phyloP scores from a whole-genome alignment of 2,329 filamentous ascomycete species.

The Aspergillus sp. region DNA sequence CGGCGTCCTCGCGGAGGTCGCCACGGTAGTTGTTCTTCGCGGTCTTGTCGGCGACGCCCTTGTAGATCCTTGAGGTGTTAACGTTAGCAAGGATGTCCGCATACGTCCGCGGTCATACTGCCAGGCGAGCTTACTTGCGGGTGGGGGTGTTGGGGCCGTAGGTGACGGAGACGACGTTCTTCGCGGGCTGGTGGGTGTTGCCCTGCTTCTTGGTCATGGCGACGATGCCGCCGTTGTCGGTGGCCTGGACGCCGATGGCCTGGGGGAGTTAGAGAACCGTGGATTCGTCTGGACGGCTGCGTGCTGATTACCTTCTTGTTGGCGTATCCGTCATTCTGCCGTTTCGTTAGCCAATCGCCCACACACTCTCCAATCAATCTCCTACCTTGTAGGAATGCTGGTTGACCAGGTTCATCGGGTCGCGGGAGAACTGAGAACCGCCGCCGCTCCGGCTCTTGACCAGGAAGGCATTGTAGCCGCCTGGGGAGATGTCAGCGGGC shows the following conservation, averaged over 20 bases:
- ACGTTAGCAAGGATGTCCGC: slow-evolving; percentile 11
- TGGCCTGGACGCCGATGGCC: slow-evolving; percentile 72
- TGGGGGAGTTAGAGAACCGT: slow-evolving; percentile 26
- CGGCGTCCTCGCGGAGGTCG: slow-evolving; percentile 67
- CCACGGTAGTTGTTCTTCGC: slow-evolving; percentile 78
- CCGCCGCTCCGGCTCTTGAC: slow-evolving; percentile 77
- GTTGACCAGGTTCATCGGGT: slow-evolving; percentile 90
- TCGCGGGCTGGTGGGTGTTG: slow-evolving; percentile 62
- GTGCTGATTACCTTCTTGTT: slow-evolving; percentile 68
- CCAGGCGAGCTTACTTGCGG: slow-evolving; percentile 59
- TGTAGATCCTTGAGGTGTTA: slow-evolving; percentile 61
- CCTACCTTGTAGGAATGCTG: slow-evolving; percentile 78
- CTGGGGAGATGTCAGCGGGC: no score
- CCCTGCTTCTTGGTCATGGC: slow-evolving; percentile 77
- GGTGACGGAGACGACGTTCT: slow-evolving; percentile 54
- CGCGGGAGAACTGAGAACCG: slow-evolving; percentile 82
- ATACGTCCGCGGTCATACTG: not conserved
- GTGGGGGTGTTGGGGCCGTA: slow-evolving; percentile 64
- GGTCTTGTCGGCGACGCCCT: slow-evolving; percentile 69
- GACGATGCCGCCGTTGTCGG: slow-evolving; percentile 68
- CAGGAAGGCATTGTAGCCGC: slow-evolving; percentile 80
- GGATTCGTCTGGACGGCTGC: not conserved
- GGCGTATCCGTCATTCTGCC: slow-evolving; percentile 79
- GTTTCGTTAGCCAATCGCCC: no score
- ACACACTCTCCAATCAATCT: no score